Base-by-base conservation (phyloP, 2,329 filamentous ascomycete genomes). In the Epichloe bromicola region DNA sequence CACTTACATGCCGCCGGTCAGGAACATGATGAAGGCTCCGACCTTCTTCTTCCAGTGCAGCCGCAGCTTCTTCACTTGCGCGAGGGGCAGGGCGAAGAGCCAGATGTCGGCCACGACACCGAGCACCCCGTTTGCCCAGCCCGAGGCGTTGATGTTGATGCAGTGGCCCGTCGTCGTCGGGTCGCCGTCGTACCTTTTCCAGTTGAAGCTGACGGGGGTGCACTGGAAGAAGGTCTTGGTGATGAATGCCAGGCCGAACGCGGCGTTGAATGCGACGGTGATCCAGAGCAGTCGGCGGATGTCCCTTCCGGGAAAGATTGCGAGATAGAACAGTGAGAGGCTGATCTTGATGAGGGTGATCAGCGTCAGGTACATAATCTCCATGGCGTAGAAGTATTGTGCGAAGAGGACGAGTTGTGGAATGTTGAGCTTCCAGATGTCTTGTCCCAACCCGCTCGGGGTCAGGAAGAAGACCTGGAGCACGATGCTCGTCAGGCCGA, bases 301-400 rank as follows among this genome's bases (percentile, higher is more conserved):
- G 6, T 45, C 50, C 2, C 40, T 55, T 1, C 58, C 55, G 0
- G 69, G 70, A 52, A 77, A 77, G 50, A 76, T 70, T 46, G 70
- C 68, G 33, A 72, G 63, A 56, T 75, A 75, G 60, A 76, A 73
- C 54, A 73, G 63, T 5, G 76, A 63, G 33, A 78, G 65, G 4
- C 73, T 69, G 19, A 72, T 60, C 53, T 75, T 73, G 20, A 71
- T 66, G 47, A 72, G 59, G 36, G 66, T 62, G n/a, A 73, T 59
- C 14, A 67, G 60, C 5, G 60, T 52, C 57, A 74, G 71, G 57
- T 74, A 72, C 42, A 73, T 33, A n/a, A 60, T 49, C 44, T 66
- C 64, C 55, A 63, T 62, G 53, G 63, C 58, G 55, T 67, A 74
- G 23, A 71, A 63, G 53, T 60, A 64, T 14, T 63, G 59, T 2